phyloP scores from a whole-genome alignment of 2,329 filamentous ascomycete species.

The Penicillium janthinellum region DNA sequence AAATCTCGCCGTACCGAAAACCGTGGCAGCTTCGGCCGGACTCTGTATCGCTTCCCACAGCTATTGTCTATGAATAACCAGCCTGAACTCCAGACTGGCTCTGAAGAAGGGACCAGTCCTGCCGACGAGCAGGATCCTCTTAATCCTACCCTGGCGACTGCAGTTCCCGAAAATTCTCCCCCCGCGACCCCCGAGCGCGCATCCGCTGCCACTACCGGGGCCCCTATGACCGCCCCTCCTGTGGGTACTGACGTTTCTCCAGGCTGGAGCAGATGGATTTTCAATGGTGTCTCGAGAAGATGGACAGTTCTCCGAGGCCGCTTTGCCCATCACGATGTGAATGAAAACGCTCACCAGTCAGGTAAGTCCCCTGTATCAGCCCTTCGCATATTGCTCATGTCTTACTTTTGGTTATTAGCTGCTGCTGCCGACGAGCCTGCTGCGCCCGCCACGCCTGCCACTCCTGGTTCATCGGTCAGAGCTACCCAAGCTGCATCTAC shows the following conservation, averaged over 20 bases:
- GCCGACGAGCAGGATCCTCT: neutral
- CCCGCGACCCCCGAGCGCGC: conserved; percentile 3
- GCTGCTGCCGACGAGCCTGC: neutral
- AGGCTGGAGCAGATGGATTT: conserved; percentile 18
- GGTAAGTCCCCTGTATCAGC: neutral
- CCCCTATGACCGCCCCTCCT: conserved; percentile 4
- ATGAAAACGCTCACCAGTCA: neutral
- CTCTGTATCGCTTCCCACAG: conserved; percentile 37
- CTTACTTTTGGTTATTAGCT: neutral
- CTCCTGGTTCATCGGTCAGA: neutral
- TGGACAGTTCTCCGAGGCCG: conserved; percentile 22
- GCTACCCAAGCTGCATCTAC: neutral
- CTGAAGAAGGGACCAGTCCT: neutral
- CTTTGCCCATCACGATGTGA: neutral
- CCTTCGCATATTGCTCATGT: neutral
- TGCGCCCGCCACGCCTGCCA: neutral
- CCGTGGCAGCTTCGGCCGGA: conserved; percentile 37
- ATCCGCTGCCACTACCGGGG: conserved; percentile 2
- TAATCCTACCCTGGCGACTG: neutral
- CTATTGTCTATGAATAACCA: conserved; percentile 22
- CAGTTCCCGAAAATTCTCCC: neutral
- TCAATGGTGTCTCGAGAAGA: conserved; percentile 19
- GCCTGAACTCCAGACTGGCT: conserved; percentile 25
- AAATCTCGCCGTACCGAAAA: conserved; percentile 33
- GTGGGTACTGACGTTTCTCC: neutral